A percentile compares a stretch with the other conserved stretches of the same genome.
Evolutionary conservation across 345 rosid genomes (phyloP).

Genomic region (Lepidium aucheri): DNA sequence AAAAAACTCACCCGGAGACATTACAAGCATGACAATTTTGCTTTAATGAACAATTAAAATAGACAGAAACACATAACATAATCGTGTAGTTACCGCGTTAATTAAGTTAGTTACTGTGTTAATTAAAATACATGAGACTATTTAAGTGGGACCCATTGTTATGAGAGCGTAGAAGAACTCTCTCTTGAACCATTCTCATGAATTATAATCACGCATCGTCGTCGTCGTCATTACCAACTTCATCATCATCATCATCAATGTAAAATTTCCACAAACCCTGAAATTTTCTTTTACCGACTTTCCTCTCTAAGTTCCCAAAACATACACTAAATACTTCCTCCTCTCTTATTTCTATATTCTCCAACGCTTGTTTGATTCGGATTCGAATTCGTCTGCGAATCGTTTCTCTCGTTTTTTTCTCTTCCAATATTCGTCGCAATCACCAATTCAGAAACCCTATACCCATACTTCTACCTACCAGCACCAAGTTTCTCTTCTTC

Average conservation of each 20-base stretch:
- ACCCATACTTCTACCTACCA: neutral
- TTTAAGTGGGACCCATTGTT: conserved; percentile 19
- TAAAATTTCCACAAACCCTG: neutral
- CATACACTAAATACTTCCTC: neutral
- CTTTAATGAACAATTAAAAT: neutral
- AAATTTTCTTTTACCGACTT: neutral
- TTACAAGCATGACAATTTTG: neutral
- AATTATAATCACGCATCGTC: conserved; percentile 19
- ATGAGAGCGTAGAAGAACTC: neutral
- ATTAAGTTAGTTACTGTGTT: neutral
- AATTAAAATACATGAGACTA: neutral
- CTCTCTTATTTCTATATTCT: neutral
- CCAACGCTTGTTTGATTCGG: neutral
- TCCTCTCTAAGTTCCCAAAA: neutral
- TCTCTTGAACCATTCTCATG: neutral
- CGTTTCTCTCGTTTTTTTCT: too few species aligned
- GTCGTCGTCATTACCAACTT: conserved; percentile 27
- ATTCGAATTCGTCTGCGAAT: neutral
- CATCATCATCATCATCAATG: conserved; percentile 17
- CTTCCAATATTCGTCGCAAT: too few species aligned
- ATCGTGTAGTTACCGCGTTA: neutral
- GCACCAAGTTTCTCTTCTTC: conserved; percentile 12
- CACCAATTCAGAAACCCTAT: neutral
- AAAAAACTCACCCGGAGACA: neutral
- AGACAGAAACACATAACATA: neutral